Evolutionary conservation across 352 stramenopile genomes (phyloP).

Genomic region (Globisporangium cylindrosporum): DNA sequence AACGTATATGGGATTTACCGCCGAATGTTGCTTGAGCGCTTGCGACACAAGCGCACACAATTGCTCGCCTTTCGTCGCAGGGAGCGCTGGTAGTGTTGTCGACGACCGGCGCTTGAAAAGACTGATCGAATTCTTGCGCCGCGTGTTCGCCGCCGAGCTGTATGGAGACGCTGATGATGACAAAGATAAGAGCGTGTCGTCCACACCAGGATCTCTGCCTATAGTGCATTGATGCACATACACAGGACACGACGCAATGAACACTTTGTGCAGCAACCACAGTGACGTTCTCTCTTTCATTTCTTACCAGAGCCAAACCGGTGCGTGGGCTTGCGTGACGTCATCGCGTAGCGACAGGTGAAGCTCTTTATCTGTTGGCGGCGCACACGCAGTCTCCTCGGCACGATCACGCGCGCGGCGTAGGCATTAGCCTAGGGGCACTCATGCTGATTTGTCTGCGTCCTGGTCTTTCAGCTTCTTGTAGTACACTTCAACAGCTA

Average conservation of each 20-base stretch:
- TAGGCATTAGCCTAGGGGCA: neutral
- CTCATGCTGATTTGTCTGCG: neutral
- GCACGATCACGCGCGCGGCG: neutral
- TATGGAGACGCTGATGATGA: slow-evolving; percentile 4
- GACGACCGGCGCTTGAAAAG: slow-evolving; percentile 16
- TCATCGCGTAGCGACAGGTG: neutral
- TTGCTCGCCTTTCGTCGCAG: slow-evolving; percentile 8
- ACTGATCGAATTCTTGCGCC: neutral
- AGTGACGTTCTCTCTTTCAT: neutral
- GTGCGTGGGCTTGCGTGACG: slow-evolving; percentile 11
- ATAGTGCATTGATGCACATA: neutral
- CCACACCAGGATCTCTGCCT: neutral
- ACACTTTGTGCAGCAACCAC: neutral
- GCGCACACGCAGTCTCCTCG: neutral
- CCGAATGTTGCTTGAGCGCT: neutral
- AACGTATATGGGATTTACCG: neutral
- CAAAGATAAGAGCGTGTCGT: neutral
- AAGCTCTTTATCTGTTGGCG: neutral
- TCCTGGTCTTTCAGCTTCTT: neutral
- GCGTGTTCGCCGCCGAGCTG: slow-evolving; percentile 1
- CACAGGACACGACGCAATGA: neutral
- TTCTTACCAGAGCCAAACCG: slow-evolving; percentile 11
- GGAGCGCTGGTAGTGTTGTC: neutral
- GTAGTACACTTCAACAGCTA: neutral
- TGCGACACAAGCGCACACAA: slow-evolving; percentile 4